Percentiles rank a stretch among this genome's conserved stretches.
These are phyloP conservation scores for Aureobasidium zeae DNA, from an alignment of 2,329 filamentous ascomycete species.

Conservation along the genomic window DNA sequence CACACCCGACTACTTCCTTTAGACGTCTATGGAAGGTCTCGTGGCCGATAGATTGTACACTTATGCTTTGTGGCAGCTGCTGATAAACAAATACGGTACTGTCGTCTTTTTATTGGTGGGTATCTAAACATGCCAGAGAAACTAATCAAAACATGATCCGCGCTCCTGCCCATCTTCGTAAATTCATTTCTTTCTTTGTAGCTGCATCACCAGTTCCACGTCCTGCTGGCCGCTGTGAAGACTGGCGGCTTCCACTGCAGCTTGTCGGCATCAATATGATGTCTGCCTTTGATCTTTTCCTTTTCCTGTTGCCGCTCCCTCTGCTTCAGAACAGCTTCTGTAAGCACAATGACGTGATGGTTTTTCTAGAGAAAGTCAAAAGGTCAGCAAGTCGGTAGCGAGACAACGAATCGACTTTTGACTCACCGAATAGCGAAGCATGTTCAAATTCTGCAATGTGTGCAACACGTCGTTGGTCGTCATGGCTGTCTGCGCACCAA, in stretches of 20 bases:
- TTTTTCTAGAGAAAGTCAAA: conserved; percentile 62
- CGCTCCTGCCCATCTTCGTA: conserved; percentile 9
- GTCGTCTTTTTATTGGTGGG: conserved; percentile 11
- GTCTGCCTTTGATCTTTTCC: conserved; percentile 66
- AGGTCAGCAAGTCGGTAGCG: too few relatives aligned
- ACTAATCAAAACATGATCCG: conserved; percentile 11
- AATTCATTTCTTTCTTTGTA: conserved; percentile 5
- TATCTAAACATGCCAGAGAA: conserved; percentile 14
- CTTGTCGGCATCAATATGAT: conserved; percentile 64
- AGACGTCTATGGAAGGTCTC: conserved; percentile 28
- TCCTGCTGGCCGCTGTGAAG: conserved; percentile 79
- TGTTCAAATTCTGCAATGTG: conserved; percentile 84
- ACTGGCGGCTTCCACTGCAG: conserved; percentile 96
- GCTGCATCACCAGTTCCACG: conserved; percentile 75
- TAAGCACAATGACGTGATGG: conserved; percentile 90
- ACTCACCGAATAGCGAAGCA: conserved; percentile 76
- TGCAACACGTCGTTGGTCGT: conserved; percentile 96
- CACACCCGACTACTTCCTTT: conserved; percentile 99
- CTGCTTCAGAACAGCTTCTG: conserved; percentile 66
- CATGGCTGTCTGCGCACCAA: conserved; percentile 76
- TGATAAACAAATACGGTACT: conserved; percentile 10
- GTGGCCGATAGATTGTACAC: conserved; percentile 16
- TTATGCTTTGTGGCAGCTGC: conserved; percentile 13
- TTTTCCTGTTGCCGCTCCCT: conserved; percentile 60
- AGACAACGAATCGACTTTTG: too few relatives aligned